phyloP scores from a whole-genome alignment of 192 early-diverging fungal genomes.

The Backusella parvicylindrica region DNA sequence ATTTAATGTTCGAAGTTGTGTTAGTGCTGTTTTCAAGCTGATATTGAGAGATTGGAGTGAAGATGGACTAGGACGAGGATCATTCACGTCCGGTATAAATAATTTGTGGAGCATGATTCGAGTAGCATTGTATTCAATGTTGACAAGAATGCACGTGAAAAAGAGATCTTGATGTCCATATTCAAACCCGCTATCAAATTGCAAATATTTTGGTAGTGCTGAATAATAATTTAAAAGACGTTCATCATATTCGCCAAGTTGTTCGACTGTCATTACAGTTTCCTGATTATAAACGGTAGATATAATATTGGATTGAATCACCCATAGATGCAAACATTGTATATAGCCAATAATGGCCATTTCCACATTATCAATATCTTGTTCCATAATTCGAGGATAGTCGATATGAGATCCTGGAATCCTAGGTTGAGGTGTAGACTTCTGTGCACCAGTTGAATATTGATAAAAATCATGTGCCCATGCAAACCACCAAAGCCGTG shows the following conservation, averaged over 20 bases:
- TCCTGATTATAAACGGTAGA: conserved; percentile 27
- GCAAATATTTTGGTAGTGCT: conserved; percentile 19
- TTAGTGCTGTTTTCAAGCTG: conserved; percentile 25
- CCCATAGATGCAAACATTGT: conserved; percentile 24
- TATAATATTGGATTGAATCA: conserved; percentile 32
- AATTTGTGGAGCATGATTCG: conserved; percentile 36
- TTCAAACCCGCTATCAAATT: conserved; percentile 21
- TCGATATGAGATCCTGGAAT: conserved; percentile 18
- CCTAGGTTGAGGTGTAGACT: conserved; percentile 22
- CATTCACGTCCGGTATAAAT: conserved; percentile 28
- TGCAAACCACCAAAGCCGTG: conserved; percentile 39
- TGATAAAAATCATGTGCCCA: conserved; percentile 34
- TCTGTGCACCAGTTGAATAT: conserved; percentile 23
- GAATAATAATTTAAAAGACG: conserved; percentile 9
- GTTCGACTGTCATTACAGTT: conserved; percentile 25
- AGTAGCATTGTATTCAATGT: conserved; percentile 36
- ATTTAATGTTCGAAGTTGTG: conserved; percentile 18
- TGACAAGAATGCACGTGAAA: conserved; percentile 22
- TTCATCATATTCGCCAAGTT: conserved; percentile 26
- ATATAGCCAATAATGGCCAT: conserved; percentile 14
- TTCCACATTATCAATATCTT: conserved; percentile 31
- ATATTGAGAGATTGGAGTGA: conserved; percentile 30
- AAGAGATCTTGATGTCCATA: conserved; percentile 25
- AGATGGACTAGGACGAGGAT: conserved; percentile 10
- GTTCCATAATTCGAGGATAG: conserved; percentile 21